phyloP scores from a whole-genome alignment of 2,329 filamentous ascomycete species.

The Pseudogymnoascus sp. region DNA sequence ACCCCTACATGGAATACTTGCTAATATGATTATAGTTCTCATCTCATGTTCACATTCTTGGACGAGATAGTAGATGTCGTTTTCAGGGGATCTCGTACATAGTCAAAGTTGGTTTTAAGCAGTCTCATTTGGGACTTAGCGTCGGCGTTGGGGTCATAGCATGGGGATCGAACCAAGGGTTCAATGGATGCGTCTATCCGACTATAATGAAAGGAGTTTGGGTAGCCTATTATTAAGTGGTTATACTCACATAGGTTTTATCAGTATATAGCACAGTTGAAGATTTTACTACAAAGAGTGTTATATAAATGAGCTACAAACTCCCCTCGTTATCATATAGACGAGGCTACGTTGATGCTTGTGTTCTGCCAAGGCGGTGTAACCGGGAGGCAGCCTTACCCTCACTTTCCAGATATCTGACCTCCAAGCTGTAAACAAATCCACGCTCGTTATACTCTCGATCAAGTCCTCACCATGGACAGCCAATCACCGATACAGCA shows the following conservation, averaged over 20 bases:
- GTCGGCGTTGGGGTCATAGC: constrained; percentile 21
- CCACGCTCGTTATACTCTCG: not conserved
- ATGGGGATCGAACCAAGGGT: not conserved
- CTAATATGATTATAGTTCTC: constrained; percentile 22
- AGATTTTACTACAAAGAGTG: not conserved
- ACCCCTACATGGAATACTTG: constrained; percentile 9
- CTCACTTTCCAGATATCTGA: not conserved
- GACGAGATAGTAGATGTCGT: constrained; percentile 31
- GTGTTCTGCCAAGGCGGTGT: constrained; percentile 9
- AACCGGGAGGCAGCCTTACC: constrained; percentile 4
- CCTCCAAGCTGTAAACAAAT: not conserved
- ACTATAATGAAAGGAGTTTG: constrained; percentile 1
- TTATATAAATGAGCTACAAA: not conserved
- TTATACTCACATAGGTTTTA: not conserved
- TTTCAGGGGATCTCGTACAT: constrained; percentile 25
- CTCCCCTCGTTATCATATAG: not conserved
- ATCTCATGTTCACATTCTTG: constrained; percentile 30
- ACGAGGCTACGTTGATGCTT: not conserved
- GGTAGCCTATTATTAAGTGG: not conserved
- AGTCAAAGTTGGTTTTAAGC: constrained; percentile 13
- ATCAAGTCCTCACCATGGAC: not conserved
- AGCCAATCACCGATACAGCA: not conserved
- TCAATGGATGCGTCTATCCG: not conserved
- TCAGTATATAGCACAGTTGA: constrained; percentile 1
- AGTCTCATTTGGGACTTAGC: constrained; percentile 18